Conservation (phyloP, 257 asterid genomes). For the Solanum chiquidenum region DNA sequence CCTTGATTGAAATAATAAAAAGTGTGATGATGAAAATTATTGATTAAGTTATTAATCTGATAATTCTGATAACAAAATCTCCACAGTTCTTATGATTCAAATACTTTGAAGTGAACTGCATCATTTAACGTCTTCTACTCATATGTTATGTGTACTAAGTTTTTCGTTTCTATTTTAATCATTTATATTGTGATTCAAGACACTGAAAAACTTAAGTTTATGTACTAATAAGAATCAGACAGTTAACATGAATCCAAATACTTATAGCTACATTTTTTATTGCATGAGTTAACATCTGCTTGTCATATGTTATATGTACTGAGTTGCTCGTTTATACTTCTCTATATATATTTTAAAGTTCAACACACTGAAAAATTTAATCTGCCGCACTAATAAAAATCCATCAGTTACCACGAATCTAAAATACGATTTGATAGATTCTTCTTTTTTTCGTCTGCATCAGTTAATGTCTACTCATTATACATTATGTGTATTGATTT, state of each 20-base stretch:
- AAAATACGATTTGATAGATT: neutral
- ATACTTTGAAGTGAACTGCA: neutral
- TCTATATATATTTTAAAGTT: too few relatives aligned
- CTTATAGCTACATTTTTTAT: too few relatives aligned
- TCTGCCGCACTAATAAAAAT: too few relatives aligned
- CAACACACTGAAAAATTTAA: too few relatives aligned
- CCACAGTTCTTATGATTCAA: neutral
- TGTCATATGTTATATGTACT: too few relatives aligned
- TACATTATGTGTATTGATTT: too few relatives aligned
- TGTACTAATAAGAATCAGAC: neutral
- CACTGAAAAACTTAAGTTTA: neutral
- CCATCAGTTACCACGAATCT: too few relatives aligned
- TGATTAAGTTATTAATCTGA: too few relatives aligned
- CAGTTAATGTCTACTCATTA: neutral
- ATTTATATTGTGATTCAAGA: neutral
- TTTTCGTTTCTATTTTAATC: too few relatives aligned
- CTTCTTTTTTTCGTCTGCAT: neutral
- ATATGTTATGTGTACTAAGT: neutral
- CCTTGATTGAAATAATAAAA: neutral
- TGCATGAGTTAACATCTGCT: too few relatives aligned
- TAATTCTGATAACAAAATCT: too few relatives aligned
- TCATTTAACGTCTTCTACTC: neutral
- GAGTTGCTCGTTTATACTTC: too few relatives aligned
- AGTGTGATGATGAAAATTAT: neutral
- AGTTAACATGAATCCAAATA: neutral